phyloP scores from a whole-genome alignment of 495 filamentous ascomycete species.

The Pyronema omphalodes region DNA sequence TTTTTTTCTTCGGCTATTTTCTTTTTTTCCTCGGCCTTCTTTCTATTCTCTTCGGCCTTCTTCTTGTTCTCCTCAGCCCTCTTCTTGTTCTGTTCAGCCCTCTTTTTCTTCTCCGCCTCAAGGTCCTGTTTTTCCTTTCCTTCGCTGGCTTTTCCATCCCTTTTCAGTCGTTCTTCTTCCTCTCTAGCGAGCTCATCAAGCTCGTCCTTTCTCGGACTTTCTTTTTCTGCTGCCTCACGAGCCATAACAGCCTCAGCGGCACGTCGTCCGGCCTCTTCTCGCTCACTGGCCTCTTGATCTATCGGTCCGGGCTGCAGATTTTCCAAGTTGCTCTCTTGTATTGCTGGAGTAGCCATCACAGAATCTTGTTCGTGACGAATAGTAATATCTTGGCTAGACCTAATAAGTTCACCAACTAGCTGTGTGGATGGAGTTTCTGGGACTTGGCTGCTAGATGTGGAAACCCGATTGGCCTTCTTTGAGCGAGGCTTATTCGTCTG shows the following conservation, averaged over 20 bases:
- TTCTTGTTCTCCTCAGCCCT: neutral
- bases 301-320: neutral
- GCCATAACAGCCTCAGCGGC: neutral
- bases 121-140: constrained; percentile 2
- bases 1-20: constrained; percentile 1
- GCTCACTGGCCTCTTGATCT: constrained; percentile 5
- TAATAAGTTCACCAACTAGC: neutral
- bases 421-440: neutral
- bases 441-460: neutral
- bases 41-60: neutral
- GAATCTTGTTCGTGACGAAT: too few relatives aligned
- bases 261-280: neutral
- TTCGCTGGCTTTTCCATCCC: constrained; percentile 5
- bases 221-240: neutral
- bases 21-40: neutral
- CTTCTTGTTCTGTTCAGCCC: neutral
- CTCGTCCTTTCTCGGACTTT: neutral
- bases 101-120: constrained; percentile 8
- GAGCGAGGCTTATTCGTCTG: neutral
- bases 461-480: neutral
- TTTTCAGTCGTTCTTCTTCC: constrained; percentile 2
- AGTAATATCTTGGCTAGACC: neutral
- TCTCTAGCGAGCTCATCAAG: neutral
- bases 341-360: too few relatives aligned
- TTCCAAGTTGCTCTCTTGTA: neutral